Evolutionary conservation across 495 filamentous ascomycete genomes (phyloP).

Genomic region (Cercophora samala): DNA sequence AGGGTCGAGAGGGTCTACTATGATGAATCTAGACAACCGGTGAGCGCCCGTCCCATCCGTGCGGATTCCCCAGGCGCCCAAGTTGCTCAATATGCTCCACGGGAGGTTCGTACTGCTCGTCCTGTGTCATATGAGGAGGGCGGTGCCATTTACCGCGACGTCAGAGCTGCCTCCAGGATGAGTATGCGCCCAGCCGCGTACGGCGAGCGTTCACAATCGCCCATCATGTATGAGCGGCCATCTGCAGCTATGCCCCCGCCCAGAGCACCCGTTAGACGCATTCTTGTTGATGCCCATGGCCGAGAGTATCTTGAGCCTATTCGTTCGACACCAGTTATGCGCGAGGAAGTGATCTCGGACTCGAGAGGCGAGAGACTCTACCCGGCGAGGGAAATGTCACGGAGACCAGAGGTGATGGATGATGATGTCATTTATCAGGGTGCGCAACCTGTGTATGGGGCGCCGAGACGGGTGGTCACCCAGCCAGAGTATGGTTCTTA

Average conservation of each 20-base stretch:
- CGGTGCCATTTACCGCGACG: conserved; percentile 56
- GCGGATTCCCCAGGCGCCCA: conserved; percentile 50
- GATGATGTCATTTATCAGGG: conserved; percentile 49
- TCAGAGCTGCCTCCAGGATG: conserved; percentile 36
- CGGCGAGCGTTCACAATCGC: conserved; percentile 58
- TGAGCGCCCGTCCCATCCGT: conserved; percentile 43
- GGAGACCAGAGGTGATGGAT: conserved; percentile 46
- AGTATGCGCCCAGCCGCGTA: conserved; percentile 46
- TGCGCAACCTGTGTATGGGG: conserved; percentile 38
- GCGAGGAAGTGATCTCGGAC: conserved; percentile 45
- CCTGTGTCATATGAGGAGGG: conserved; percentile 54
- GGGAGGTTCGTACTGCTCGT: conserved; percentile 49
- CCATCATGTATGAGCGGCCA: conserved; percentile 49
- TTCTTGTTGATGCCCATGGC: conserved; percentile 68
- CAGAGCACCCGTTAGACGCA: conserved; percentile 52
- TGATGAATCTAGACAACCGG: conserved; percentile 36
- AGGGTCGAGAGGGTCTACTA: conserved; percentile 39
- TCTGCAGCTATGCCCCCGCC: conserved; percentile 55
- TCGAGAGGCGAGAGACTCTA: conserved; percentile 43
- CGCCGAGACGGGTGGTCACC: conserved; percentile 50
- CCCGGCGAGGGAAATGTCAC: conserved; percentile 50
- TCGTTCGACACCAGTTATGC: conserved; percentile 38
- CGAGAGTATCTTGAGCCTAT: conserved; percentile 65
- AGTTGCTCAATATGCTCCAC: conserved; percentile 41
- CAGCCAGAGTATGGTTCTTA: conserved; percentile 53